These are phyloP conservation scores for Trametes hirsuta DNA, from an alignment of 1,284 basidiomycete species.

Conservation along the genomic window DNA sequence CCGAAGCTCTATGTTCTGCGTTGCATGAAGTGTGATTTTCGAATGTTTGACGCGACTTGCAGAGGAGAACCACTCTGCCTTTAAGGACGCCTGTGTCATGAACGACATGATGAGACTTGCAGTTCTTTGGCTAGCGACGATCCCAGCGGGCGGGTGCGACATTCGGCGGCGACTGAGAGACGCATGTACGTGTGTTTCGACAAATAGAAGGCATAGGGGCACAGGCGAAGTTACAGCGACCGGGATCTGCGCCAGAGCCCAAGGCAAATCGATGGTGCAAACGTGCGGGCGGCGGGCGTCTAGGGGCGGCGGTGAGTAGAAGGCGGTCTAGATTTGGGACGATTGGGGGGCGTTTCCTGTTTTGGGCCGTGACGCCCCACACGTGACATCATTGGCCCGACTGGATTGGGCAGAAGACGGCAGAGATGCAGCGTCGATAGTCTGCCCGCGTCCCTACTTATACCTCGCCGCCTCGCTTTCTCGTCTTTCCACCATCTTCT, in stretches of 20 bases:
- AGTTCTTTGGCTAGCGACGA: neutral
- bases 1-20: too few species aligned
- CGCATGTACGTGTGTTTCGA: neutral
- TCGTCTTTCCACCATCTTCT: neutral
- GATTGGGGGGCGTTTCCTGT: constrained; percentile 13
- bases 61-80: too few species aligned
- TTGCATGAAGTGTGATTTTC: too few species aligned
- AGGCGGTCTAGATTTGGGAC: constrained; percentile 18
- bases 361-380: constrained; percentile 15
- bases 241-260: neutral
- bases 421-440: constrained; percentile 21
- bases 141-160: neutral
- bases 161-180: neutral
- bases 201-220: neutral
- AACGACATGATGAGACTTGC: too few species aligned
- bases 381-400: constrained; percentile 17
- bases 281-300: neutral
- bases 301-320: constrained; percentile 17
- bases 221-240: neutral
- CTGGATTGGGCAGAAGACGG: constrained; percentile 22
- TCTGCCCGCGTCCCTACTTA: constrained; percentile 8
- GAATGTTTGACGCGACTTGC: too few species aligned
- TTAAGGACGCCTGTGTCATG: too few species aligned
- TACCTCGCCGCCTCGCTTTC: neutral
- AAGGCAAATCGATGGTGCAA: constrained; percentile 16